Base-by-base conservation (phyloP, 2,329 filamentous ascomycete genomes). In the Alternaria panax region DNA sequence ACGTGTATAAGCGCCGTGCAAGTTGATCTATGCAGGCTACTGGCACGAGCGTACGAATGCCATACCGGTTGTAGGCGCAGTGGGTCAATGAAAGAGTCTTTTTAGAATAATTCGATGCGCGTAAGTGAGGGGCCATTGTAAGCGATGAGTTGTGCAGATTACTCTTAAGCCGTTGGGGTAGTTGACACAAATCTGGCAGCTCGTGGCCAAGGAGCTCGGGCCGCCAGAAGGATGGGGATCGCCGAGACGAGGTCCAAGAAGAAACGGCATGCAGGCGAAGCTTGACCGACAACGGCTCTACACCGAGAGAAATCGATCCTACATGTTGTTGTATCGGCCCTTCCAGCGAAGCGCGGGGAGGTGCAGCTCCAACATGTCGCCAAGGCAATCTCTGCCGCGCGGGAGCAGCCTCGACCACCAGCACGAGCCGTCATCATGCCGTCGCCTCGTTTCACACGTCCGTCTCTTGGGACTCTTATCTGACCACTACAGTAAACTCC, bases 1-100 rank as follows among this genome's bases (percentile, higher is more conserved):
- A 62, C 60, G 30, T 48, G 22, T 24, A 51, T 55, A 60, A 60
- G 60, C 60, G 60, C 60, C 52, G 57, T 53, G 48, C 22, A 46
- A 51, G 38, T 22, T 18, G 42, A 56, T 55, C 42, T 8, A 52
- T 55, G 51, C 60, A 41, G 45, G 42, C 56, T 53, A 59, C 47
- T 48, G 47, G 40, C 38, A 45, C 50, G 45, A 41, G 18, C 47
- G 40, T 51, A 30, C 36, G n/a, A 32, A 50, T 56, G 40, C 25
- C 38, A 50, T 59, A 34, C 45, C 25, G 24, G 25, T 59, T 46
- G 51, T 48, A 57, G 57, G 30, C 28, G 46, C 18, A 28, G 40
- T 56, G 50, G 41, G 40, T 38, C 46, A 32, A 45, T 41, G 20
- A 16, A 16, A 34, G 36, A 59, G 40, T 27, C 51, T 45, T 51